Evolutionary conservation across 78 protist genomes (phyloP), one percentile per base, ranked within the genome.

Genomic region (Dictyostelium citrinum): DNA sequence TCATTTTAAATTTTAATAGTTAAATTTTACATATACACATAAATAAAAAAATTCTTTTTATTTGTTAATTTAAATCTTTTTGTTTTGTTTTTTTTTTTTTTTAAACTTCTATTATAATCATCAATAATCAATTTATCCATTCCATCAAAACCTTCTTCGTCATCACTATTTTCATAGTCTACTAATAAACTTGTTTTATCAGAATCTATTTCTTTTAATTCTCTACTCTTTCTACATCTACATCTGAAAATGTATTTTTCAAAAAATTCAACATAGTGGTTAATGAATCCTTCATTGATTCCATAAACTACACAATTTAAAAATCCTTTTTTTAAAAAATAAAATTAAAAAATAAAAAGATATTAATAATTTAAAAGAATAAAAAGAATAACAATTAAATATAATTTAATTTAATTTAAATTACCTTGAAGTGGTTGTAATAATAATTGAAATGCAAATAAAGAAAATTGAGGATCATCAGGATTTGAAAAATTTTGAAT

Each of bases 371-470:
- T 55, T n/a, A 60, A 20, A 58, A 22, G 1, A 22, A 58, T 22
- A 58, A 58, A 37, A 41, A 41, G 2, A 24, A 27, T 29, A 70
- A 49, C 9, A 43, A 43, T 6, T 43, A 6, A 6, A 0, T 14
- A 14, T 49, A 49, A 49, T 49, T 43, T 43, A 43, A 6, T 43
- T 39, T 39, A 39, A 39, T 39, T 39, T 43, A 43, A 49, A 20
- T 55, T 71, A 77, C 95, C 95, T 51, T 91, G 95, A 11, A 84
- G 86, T n/a, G 95, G 95, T 55, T 91, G 95, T 43, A 91, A 74
- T 37, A 91, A 35, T 24, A 84, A 31, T 82, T 91, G 95, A 46
- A 82, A 70, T 3, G 84, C 81, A 80, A 72, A 91, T 41, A 91
- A 55, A 8, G 70, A 17, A 33, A 55, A 91, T 39, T 39, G 61